Evolutionary conservation across 1,284 basidiomycete genomes (phyloP), one percentile per base, ranked within the genome.

Genomic region (Ustilago tritici): DNA sequence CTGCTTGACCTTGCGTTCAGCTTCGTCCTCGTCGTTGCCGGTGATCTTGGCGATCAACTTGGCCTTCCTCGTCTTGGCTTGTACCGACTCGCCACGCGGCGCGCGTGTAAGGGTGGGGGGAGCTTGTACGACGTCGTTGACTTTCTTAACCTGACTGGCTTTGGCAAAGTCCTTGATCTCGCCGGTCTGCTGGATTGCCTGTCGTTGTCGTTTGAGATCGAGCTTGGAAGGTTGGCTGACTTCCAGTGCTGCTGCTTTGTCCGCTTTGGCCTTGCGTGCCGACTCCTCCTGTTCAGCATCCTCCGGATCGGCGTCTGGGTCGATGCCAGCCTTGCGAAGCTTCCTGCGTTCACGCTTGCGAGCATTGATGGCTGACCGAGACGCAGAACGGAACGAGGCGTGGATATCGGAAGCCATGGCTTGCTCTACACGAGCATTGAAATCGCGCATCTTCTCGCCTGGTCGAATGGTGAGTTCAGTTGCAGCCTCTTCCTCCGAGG

Each of bases 401-500:
- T 70, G 73, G 17, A 84, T 65, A 14, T 79, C 75, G 15, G 67
- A 43, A 1, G 82, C 75, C 70, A 84, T 77, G 17, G 80, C 67
- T 36, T 75, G 73, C 46, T 83, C 83, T 17, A 84, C 82, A 43
- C 83, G 76, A 15, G 78, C 69, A 49, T 82, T 84, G 54, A 83
- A 84, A 53, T 83, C 82, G 31, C 70, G 65, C 53, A 84, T 62
- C 69, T 79, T 79, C 59, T 84, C 83, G 52, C 82, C 82, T 0
- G 80, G 77, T 46, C 80, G 79, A 49, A 84, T 80, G 50, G 68
- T 78, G 61, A 84, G 69, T 15, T 76, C 43, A 12, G 65, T 36
- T 9, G 65, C 23, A 35, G 50, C 40, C 3, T 64, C 49, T 8
- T 36, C 19, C 17, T 62, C 52, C 12, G 65, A 43, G 6, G 54